These are phyloP conservation scores for slime mould (Dictyostelium discoideum) DNA, from an alignment of 78 protist species.

Conservation along the genomic window DNA sequence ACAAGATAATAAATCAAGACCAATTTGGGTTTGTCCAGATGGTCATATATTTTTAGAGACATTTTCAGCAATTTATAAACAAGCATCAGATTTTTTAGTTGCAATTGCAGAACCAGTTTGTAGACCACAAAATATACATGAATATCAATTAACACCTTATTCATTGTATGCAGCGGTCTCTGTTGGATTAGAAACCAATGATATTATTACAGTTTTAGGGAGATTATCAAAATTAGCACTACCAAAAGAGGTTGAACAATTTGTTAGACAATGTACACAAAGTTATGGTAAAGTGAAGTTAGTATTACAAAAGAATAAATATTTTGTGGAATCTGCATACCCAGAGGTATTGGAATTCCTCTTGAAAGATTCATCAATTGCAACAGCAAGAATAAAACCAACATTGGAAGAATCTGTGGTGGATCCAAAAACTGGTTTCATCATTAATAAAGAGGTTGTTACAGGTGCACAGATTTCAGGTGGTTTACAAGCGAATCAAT, in stretches of 20 bases:
- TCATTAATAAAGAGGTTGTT: conserved; percentile 27
- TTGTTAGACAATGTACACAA: conserved; percentile 80
- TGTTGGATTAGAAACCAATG: conserved; percentile 90
- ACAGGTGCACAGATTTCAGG: conserved; percentile 60
- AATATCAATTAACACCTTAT: conserved; percentile 93
- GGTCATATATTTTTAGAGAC: conserved; percentile 95
- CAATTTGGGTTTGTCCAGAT: conserved; percentile 94
- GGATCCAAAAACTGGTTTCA: conserved; percentile 79
- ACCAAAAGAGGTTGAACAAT: conserved; percentile 41
- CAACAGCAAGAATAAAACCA: conserved; percentile 51
- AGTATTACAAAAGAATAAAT: conserved; percentile 83
- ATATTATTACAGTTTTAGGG: conserved; percentile 75
- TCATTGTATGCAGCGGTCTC: conserved; percentile 98
- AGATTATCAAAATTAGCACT: conserved; percentile 82
- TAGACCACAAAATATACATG: conserved; percentile 93
- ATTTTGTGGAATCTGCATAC: conserved; percentile 75
- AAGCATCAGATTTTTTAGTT: conserved; percentile 96
- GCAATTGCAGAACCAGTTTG: conserved; percentile 97
- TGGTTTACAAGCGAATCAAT: conserved; percentile 53
- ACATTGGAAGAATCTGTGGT: conserved; percentile 6
- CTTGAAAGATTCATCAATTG: conserved; percentile 69
- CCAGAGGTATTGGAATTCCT: conserved; percentile 78
- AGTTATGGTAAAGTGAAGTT: conserved; percentile 92
- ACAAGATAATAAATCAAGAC: conserved; percentile 77
- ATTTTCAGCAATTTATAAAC: conserved; percentile 89